A percentile compares a stretch with the other conserved stretches of the same genome.
These are phyloP conservation scores for Hymenoscyphus albidus DNA, from an alignment of 2,329 filamentous ascomycete species.

Conservation along the genomic window DNA sequence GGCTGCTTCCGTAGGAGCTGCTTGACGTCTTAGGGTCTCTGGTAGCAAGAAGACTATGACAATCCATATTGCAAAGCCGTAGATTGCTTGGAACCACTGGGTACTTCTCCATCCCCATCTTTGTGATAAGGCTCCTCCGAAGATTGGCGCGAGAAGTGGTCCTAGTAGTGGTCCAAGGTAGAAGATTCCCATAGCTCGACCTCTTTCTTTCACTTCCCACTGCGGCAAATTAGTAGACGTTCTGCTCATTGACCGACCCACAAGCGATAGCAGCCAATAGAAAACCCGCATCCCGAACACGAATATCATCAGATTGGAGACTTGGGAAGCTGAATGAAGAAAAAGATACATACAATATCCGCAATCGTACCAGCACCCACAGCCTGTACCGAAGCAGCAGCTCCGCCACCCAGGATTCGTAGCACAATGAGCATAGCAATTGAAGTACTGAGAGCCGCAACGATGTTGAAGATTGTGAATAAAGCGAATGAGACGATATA, in stretches of 20 bases:
- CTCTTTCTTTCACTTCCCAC: constrained; percentile 70
- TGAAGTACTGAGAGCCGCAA: constrained; percentile 64
- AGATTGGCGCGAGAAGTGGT: constrained; percentile 70
- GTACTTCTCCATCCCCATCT: constrained; percentile 70
- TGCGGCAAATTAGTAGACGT: too few species aligned
- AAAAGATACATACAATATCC: constrained; percentile 47
- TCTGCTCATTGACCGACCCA: too few species aligned
- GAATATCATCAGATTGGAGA: too few species aligned
- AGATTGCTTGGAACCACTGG: constrained; percentile 73
- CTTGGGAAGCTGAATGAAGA: too few species aligned
- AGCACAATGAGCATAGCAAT: constrained; percentile 76
- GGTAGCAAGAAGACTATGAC: constrained; percentile 59
- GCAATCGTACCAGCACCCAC: constrained; percentile 81
- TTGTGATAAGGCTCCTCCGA: constrained; percentile 70
- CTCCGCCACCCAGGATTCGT: constrained; percentile 69
- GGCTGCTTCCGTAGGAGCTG: constrained; percentile 6
- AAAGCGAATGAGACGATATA: constrained; percentile 72
- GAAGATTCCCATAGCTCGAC: constrained; percentile 77
- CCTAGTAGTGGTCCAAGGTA: constrained; percentile 76
- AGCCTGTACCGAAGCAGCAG: constrained; percentile 75
- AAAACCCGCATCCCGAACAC: too few species aligned
- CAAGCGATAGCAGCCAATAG: too few species aligned
- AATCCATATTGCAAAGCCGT: constrained; percentile 56
- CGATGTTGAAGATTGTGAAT: constrained; percentile 66
- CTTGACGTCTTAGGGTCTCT: constrained; percentile 50